Conservation (phyloP, 2,329 filamentous ascomycete species). For the Colletotrichum euphorbiae region DNA sequence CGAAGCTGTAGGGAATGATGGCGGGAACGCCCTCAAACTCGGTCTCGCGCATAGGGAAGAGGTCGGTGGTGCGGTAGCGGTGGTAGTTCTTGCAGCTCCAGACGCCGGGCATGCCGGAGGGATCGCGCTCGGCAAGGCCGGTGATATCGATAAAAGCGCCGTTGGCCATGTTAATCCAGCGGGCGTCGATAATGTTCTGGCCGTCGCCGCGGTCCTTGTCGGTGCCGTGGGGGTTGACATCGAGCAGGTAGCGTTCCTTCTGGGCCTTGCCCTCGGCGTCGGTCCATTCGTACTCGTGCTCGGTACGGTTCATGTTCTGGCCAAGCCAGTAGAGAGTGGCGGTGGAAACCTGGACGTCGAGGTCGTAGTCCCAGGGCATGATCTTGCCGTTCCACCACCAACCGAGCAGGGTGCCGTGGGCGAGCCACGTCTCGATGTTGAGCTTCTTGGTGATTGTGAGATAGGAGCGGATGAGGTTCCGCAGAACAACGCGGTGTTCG, state of each 20-base stretch:
- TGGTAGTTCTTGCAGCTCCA: constrained; percentile 88
- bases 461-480: constrained; percentile 80
- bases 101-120: constrained; percentile 68
- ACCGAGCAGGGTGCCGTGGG: constrained; percentile 84
- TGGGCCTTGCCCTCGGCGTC: constrained; percentile 56
- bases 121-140: constrained; percentile 75
- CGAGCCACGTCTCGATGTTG: constrained; percentile 85
- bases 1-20: constrained; percentile 76
- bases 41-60: constrained; percentile 80
- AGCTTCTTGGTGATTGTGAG: constrained; percentile 73
- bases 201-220: constrained; percentile 74
- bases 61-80: constrained; percentile 74
- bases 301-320: constrained; percentile 75
- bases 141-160: constrained; percentile 89
- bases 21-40: constrained; percentile 80
- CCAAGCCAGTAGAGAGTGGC: constrained; percentile 75
- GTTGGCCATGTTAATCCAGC: constrained; percentile 82
- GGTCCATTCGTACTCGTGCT: constrained; percentile 65
- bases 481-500: constrained; percentile 73
- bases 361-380: constrained; percentile 86
- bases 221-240: constrained; percentile 78
- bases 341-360: constrained; percentile 82
- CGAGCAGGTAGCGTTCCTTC: constrained; percentile 73
- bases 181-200: constrained; percentile 83
- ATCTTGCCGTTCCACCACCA: constrained; percentile 90